These are phyloP conservation scores for Litchi chinensis DNA, from an alignment of 345 rosid species.

Conservation along the genomic window DNA sequence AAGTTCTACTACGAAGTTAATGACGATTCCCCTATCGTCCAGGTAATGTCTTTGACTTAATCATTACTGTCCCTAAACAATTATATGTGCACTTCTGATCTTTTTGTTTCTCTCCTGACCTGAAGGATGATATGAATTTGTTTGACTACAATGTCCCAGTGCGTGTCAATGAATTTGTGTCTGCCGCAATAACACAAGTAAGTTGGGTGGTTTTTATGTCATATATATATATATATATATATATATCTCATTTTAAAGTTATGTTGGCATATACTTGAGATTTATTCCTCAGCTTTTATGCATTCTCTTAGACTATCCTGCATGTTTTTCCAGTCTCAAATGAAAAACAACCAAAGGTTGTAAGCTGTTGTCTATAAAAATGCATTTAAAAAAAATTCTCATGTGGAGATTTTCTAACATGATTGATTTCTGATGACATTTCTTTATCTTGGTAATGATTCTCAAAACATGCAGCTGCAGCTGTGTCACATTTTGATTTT, in stretches of 20 bases:
- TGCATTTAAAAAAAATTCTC: background rate
- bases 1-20: slow-evolving; percentile 52
- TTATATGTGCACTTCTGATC: slow-evolving; percentile 11
- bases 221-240: background rate
- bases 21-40: slow-evolving; percentile 45
- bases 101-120: slow-evolving; percentile 5
- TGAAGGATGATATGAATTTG: slow-evolving; percentile 47
- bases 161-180: slow-evolving; percentile 50
- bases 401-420: background rate
- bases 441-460: background rate
- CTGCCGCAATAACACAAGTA: slow-evolving; percentile 56
- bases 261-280: slow-evolving; percentile 1
- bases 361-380: background rate
- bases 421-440: background rate
- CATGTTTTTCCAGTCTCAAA: background rate
- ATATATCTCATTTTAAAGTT: background rate
- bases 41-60: slow-evolving; percentile 33
- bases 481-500: background rate
- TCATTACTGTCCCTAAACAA: background rate
- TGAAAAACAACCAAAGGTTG: background rate
- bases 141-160: slow-evolving; percentile 61
- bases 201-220: slow-evolving; percentile 2
- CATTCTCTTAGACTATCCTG: slow-evolving; percentile 1
- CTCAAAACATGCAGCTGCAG: background rate
- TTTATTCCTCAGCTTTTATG: slow-evolving; percentile 12